Conservation (phyloP, 192 early-diverging fungal genomes). For the Thamnidium elegans region DNA sequence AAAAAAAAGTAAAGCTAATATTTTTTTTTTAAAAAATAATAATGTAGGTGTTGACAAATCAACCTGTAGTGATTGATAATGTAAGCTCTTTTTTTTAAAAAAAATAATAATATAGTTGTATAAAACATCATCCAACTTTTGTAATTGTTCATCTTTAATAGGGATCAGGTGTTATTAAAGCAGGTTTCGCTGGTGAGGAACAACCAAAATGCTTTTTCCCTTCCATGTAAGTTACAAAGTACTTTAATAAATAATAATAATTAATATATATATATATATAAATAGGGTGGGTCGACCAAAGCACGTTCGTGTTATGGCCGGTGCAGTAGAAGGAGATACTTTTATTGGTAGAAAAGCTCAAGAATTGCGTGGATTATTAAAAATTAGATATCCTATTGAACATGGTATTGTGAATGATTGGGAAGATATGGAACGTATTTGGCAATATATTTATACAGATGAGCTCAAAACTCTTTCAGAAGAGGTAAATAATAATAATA, state of each 20-base stretch:
- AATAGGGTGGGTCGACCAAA: constrained; percentile 91
- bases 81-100: constrained; percentile 50
- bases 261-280: not conserved
- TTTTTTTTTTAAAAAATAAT: not conserved
- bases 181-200: constrained; percentile 98
- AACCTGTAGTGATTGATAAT: constrained; percentile 99
- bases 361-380: constrained; percentile 91
- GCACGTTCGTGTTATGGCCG: constrained; percentile 95
- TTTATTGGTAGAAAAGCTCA: constrained; percentile 97
- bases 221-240: constrained; percentile 84
- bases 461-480: constrained; percentile 94
- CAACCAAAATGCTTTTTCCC: constrained; percentile 95
- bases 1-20: not conserved
- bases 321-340: constrained; percentile 92
- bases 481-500: constrained; percentile 81
- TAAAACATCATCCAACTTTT: not conserved
- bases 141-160: constrained; percentile 38
- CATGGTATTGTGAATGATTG: constrained; percentile 97
- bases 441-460: constrained; percentile 95
- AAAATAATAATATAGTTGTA: no score
- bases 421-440: constrained; percentile 98
- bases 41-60: constrained; percentile 88
- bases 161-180: constrained; percentile 99
- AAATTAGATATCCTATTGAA: constrained; percentile 94
- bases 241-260: no score